Base-by-base conservation (phyloP, 176 grass and related monocot genomes). In the Triticum urartu region DNA sequence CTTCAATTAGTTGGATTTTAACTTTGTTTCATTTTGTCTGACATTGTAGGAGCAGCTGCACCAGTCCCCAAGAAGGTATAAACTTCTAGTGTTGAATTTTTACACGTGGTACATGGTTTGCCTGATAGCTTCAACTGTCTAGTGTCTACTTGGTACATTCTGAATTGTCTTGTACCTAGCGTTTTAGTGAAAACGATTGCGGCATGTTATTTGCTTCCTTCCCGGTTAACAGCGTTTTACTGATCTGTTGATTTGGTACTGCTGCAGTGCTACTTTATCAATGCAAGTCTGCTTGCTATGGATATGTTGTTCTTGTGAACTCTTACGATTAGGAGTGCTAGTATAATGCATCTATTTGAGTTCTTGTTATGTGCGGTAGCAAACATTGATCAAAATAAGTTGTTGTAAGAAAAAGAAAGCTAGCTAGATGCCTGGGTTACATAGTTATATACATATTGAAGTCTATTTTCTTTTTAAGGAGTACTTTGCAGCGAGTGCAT, bases 21-120 rank as follows among this genome's bases (percentile, higher is more conserved):
- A 91, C 50, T 47, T 58, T 84, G 36, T 79, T 64, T 26, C 34
- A 50, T 79, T 3, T 58, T 82, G 3, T 89, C 3, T 79, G 35
- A 28, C 61, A 83, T 80, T 89, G 48, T 73, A 92, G 90, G 90
- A 89, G 26, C 47, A 7, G 4, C 81, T 72, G 40, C 35, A 35
- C n/a, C 79, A 35, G 32, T 56, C 22, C 77, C 81, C 0, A 89
- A 87, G 75, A 85, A 89, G 88, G 91, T 92, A 90, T 60, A 77
- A 43, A 28, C 25, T 81, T 81, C 30, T 81, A 18, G 5, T 81
- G 36, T 26, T 58, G 2, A 42, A 32, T n/a, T 52, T 69, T 10
- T 40, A 70, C 25, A 11, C 22, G 15, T 36, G 24, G 32, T 9
- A 21, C 24, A 45, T 85, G 13, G 10, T 80, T 56, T 78, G 22